Percentiles rank a stretch among this genome's conserved stretches.
phyloP scores from a whole-genome alignment of 768 basidiomycete genomes.

The Mycena crocata region DNA sequence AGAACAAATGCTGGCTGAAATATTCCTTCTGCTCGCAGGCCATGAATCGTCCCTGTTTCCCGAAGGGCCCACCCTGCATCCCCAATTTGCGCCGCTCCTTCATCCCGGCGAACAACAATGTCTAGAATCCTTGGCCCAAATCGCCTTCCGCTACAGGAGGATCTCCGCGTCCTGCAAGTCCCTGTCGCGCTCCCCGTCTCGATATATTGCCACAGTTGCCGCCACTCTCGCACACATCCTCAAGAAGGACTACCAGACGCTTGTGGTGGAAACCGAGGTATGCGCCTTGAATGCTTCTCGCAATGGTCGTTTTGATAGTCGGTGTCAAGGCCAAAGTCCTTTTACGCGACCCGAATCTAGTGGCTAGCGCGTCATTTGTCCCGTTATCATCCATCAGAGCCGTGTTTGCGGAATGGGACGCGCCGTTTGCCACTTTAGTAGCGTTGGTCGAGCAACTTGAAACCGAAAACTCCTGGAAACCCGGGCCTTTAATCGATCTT shows the following conservation, averaged over 20 bases:
- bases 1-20: conserved; percentile 96
- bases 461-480: conserved; percentile 67
- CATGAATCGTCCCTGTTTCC: conserved; percentile 89
- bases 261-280: conserved; percentile 81
- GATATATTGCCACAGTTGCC: conserved; percentile 84
- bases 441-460: conserved; percentile 73
- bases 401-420: conserved; percentile 89
- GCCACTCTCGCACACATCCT: conserved; percentile 80
- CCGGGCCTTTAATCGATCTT: conserved; percentile 86
- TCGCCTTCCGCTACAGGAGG: conserved; percentile 80
- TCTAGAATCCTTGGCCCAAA: conserved; percentile 80
- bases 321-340: conserved; percentile 70
- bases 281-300: not conserved
- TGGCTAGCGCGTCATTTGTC: conserved; percentile 85
- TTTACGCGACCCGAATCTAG: conserved; percentile 77
- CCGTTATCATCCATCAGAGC: conserved; percentile 88
- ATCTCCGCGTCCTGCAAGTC: conserved; percentile 68
- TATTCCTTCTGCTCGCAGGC: conserved; percentile 87
- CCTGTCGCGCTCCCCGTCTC: conserved; percentile 70
- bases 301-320: not conserved
- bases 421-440: conserved; percentile 80
- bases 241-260: conserved; percentile 81
- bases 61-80: conserved; percentile 65
- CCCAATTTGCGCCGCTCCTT: conserved; percentile 75
- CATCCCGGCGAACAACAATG: conserved; percentile 92